Conservation (phyloP, 1,284 basidiomycete species). For the Anthracocystis panici-leucophaei region DNA sequence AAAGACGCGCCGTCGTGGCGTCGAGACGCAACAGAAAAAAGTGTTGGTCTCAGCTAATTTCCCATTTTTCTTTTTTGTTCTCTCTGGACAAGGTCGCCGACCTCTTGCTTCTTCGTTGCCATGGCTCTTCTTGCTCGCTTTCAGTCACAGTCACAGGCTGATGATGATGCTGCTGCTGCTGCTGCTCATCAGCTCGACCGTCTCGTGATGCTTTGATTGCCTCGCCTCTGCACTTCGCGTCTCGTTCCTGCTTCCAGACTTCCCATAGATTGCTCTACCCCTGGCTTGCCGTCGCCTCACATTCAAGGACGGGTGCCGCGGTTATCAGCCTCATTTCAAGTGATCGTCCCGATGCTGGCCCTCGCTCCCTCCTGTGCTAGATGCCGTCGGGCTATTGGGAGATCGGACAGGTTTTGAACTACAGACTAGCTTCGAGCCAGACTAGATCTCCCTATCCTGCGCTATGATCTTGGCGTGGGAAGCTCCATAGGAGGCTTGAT, state of each 20-base stretch:
- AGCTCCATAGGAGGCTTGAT: too few relatives aligned
- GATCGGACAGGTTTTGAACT: neutral
- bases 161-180: slow-evolving; percentile 1
- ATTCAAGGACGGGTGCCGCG: neutral
- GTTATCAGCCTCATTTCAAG: neutral
- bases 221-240: too few relatives aligned
- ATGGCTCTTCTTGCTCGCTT: slow-evolving; percentile 2
- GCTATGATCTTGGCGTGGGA: too few relatives aligned
- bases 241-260: neutral
- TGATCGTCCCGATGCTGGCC: neutral
- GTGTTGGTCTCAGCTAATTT: slow-evolving; percentile 10
- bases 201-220: neutral
- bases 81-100: too few relatives aligned
- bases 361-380: too few relatives aligned
- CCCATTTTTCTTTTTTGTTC: too few relatives aligned
- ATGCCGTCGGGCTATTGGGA: neutral
- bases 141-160: neutral
- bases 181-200: neutral
- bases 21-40: slow-evolving; percentile 4
- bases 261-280: neutral
- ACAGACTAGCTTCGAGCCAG: neutral
- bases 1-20: neutral
- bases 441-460: too few relatives aligned
- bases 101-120: slow-evolving; percentile 7
- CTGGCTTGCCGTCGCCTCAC: neutral